These are phyloP conservation scores for Erucastrum elatum DNA, from an alignment of 345 rosid genomes.

Conservation along the genomic window DNA sequence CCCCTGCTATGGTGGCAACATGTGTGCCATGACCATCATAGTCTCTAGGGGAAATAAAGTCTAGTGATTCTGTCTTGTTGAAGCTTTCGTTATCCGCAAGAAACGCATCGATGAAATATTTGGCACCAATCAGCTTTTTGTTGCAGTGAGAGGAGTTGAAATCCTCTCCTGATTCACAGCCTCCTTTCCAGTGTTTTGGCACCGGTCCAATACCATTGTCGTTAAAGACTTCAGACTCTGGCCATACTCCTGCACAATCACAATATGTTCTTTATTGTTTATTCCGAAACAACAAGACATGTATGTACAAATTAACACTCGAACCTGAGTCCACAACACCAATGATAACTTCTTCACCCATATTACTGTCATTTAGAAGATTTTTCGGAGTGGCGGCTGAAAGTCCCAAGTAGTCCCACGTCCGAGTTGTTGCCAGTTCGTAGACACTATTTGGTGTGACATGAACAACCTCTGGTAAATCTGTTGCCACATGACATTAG, in stretches of 20 bases:
- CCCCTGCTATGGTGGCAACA: background rate
- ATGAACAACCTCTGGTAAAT: conserved; percentile 46
- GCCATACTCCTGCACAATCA: background rate
- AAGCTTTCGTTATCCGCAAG: background rate
- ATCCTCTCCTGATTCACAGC: background rate
- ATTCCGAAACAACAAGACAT: background rate
- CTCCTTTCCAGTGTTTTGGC: conserved; percentile 1
- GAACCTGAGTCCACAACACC: conserved; percentile 41
- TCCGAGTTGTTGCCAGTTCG: background rate
- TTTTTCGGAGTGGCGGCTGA: conserved; percentile 32
- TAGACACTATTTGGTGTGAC: conserved; percentile 10
- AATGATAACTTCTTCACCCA: conserved; percentile 38
- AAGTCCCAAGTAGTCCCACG: conserved; percentile 12
- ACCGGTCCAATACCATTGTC: background rate
- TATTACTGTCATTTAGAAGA: conserved; percentile 25
- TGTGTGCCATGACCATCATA: background rate
- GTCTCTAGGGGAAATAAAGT: background rate
- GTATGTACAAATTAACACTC: background rate
- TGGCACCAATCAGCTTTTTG: background rate
- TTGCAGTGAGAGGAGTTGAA: background rate
- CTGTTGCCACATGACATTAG: conserved; percentile 28
- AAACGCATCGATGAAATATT: background rate
- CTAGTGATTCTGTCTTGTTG: background rate
- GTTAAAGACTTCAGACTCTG: background rate
- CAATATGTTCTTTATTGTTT: background rate